A percentile compares a stretch with the other conserved stretches of the same genome.
Evolutionary conservation across 1,139 yeast species (phyloP).

Genomic region (Suhomyces atakaporum): DNA sequence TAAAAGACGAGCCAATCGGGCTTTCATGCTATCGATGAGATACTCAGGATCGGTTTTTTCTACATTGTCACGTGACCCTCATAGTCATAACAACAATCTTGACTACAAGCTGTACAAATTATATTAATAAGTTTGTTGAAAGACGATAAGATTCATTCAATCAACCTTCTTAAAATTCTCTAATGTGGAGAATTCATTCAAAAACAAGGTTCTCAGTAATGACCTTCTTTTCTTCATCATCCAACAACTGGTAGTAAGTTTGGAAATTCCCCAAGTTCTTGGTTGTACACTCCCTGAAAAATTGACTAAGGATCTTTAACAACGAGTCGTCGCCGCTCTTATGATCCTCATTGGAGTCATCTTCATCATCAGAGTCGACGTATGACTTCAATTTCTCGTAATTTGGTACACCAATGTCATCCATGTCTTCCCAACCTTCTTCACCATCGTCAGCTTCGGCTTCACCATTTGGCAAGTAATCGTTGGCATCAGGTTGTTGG

Average conservation of each 20-base stretch:
- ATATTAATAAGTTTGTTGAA: too few species aligned
- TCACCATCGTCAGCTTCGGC: slow-evolving; percentile 46
- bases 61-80: slow-evolving; percentile 8
- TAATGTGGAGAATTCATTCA: too few species aligned
- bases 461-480: slow-evolving; percentile 32
- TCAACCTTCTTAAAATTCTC: too few species aligned
- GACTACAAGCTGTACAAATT: too few species aligned
- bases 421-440: slow-evolving; percentile 83
- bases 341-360: slow-evolving; percentile 30
- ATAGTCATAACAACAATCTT: too few species aligned
- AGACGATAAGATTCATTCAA: too few species aligned
- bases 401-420: slow-evolving; percentile 61
- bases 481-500: slow-evolving; percentile 46
- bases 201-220: slow-evolving; percentile 50
- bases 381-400: slow-evolving; percentile 59
- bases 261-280: slow-evolving; percentile 58
- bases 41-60: slow-evolving; percentile 3
- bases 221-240: slow-evolving; percentile 58
- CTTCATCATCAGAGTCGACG: slow-evolving; percentile 50
- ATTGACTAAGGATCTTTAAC: slow-evolving; percentile 51
- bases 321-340: slow-evolving; percentile 43
- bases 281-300: slow-evolving; percentile 65
- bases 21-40: slow-evolving; percentile 3
- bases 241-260: slow-evolving; percentile 51
- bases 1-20: slow-evolving; percentile 3